Evolutionary conservation across 1,139 yeast genomes (phyloP).

Genomic region (Suhomyces taliae): DNA sequence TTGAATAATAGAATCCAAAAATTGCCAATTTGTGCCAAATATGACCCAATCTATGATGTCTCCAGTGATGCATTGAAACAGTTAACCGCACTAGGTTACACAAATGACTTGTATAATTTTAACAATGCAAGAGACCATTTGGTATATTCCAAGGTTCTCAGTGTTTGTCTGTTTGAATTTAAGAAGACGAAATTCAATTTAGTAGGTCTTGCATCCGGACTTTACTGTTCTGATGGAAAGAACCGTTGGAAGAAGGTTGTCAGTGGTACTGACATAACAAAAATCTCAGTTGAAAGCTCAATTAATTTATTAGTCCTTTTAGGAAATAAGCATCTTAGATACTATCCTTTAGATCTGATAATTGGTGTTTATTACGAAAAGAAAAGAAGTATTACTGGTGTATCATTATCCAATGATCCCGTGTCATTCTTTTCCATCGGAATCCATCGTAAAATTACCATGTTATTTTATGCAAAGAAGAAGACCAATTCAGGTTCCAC

Average conservation of each 20-base stretch:
- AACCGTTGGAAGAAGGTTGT: constrained; percentile 64
- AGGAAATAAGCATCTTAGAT: constrained; percentile 58
- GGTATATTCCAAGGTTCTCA: constrained; percentile 26
- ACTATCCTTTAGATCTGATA: constrained; percentile 56
- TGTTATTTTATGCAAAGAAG: constrained; percentile 56
- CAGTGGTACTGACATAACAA: constrained; percentile 54
- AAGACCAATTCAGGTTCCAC: constrained; percentile 47
- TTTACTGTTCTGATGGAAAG: constrained; percentile 50
- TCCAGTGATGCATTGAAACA: constrained; percentile 25
- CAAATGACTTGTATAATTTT: constrained; percentile 30
- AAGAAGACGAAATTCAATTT: constrained; percentile 28
- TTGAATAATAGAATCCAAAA: constrained; percentile 51
- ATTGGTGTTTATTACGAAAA: constrained; percentile 39
- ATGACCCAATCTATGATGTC: constrained; percentile 61
- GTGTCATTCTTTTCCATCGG: constrained; percentile 61
- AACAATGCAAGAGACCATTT: constrained; percentile 25
- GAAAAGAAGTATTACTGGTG: constrained; percentile 30
- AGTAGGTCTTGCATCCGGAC: constrained; percentile 38
- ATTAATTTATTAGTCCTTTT: constrained; percentile 60
- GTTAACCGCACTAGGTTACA: constrained; percentile 24
- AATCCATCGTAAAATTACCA: constrained; percentile 55
- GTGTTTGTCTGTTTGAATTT: constrained; percentile 28
- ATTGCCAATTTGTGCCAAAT: constrained; percentile 60
- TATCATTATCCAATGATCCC: constrained; percentile 39
- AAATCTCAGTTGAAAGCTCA: constrained; percentile 59